Conservation (phyloP, 1,284 basidiomycete genomes). For the Amylostereum chailletii region DNA sequence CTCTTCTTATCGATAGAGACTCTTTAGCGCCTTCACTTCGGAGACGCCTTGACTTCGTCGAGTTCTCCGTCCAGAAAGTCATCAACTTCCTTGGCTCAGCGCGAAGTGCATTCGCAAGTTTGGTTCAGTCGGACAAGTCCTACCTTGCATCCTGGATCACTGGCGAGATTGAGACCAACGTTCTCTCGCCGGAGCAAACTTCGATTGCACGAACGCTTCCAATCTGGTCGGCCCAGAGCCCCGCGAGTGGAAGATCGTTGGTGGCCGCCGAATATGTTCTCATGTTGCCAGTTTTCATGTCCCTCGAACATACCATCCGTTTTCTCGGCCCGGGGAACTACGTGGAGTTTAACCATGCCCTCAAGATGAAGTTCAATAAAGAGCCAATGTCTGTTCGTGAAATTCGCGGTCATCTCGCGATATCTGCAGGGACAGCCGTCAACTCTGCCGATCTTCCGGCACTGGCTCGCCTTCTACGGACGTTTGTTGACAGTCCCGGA, state of each 20-base stretch:
- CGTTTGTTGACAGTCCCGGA: neutral
- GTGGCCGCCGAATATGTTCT: neutral
- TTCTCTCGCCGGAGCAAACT: conserved; percentile 1
- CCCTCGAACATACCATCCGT: neutral
- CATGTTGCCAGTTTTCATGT: neutral
- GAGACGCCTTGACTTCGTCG: neutral
- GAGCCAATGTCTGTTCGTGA: neutral
- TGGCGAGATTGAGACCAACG: neutral
- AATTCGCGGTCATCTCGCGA: neutral
- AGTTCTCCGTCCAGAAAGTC: conserved; percentile 1
- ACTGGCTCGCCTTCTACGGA: neutral
- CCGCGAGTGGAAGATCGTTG: neutral
- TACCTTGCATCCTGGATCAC: conserved; percentile 7
- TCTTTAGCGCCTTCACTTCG: neutral
- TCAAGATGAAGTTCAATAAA: neutral
- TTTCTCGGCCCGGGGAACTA: neutral
- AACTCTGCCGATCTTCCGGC: neutral
- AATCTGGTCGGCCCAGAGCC: neutral
- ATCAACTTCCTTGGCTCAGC: conserved; percentile 2
- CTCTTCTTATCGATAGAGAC: conserved; percentile 2
- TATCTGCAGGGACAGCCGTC: neutral
- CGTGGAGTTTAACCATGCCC: neutral
- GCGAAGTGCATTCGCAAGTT: neutral
- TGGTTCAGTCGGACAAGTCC: neutral
- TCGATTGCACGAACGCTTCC: neutral